Base-by-base conservation (phyloP, 495 filamentous ascomycete genomes). In the Podospora pseudoanserina region DNA sequence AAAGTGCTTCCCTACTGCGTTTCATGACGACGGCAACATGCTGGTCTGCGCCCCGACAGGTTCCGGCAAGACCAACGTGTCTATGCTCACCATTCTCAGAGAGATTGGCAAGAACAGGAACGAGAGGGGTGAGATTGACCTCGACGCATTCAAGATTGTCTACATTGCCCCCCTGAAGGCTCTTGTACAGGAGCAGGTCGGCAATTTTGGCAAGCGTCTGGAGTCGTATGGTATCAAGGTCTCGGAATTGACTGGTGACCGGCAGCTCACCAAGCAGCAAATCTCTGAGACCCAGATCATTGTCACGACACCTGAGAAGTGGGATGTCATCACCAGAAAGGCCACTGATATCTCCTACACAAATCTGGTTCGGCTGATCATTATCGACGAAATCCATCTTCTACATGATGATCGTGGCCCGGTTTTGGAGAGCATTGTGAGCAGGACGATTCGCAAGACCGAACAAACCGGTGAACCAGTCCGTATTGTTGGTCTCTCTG, bases 261-360 rank as follows among this genome's bases (percentile, higher is more conserved):
- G 95, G 26, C 96, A 98, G 75, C 92, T 99, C 77, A 98, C 95
- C 49, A 99, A 99, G 78, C 93, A 97, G 75, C 95, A 98, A 79
- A 97, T 99, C 68, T 87, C 92, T 28, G 96, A 99, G 71, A 98
- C 95, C 6, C 95, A 99, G 76, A 90, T 99, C 72, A 99, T 99
- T 73, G 94, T 99, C 58, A 99, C 95, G 2, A 99, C 95, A 0
- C 95, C 95, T 11, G 95, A 99, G 76, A 99, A 99, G 81, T 99
- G 91, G 89, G 95, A 99, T 80, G 96, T 99, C 66, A 97, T 99
- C 72, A 99, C 96, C 5, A 88, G 95, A 71, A 99, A 99, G 79
- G 96, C 94, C 4, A 97, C 94, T 0, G 95, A 99, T 78, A 86
- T 94, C 65, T 94, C 93, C 70, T 99, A 99, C 78, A 99, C 93